Conservation (phyloP, 306 rosid species). For the Pachyrhizus erosus region DNA sequence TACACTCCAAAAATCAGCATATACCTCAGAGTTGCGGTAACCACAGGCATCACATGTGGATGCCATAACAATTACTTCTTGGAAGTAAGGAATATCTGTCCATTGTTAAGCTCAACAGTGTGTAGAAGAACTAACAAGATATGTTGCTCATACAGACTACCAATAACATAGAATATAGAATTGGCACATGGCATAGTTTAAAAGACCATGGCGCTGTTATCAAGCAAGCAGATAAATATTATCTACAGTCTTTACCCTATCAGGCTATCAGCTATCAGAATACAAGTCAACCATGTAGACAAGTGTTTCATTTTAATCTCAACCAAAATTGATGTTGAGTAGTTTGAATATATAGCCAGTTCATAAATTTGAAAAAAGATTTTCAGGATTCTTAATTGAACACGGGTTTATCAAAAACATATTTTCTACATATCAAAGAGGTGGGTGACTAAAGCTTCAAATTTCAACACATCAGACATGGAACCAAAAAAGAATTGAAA, state of each 20-base stretch:
- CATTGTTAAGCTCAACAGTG: slow-evolving; percentile 58
- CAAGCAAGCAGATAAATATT: slow-evolving; percentile 7
- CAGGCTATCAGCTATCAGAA: neutral
- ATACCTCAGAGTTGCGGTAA: slow-evolving; percentile 98
- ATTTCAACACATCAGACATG: slow-evolving; percentile 25
- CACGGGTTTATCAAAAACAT: neutral
- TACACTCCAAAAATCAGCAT: slow-evolving; percentile 30
- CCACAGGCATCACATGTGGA: slow-evolving; percentile 95
- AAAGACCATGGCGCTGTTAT: neutral
- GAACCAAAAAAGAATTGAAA: neutral
- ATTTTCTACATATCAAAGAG: neutral
- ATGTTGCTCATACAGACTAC: slow-evolving; percentile 27
- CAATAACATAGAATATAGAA: slow-evolving; percentile 3
- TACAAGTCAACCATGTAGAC: slow-evolving; percentile 19
- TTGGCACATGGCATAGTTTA: neutral
- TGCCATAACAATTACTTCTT: slow-evolving; percentile 97
- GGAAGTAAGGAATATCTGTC: slow-evolving; percentile 94
- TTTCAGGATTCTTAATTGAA: neutral
- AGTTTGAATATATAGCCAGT: neutral
- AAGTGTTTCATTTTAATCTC: neutral
- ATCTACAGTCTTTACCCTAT: neutral
- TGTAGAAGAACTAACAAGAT: slow-evolving; percentile 18
- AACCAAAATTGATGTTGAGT: neutral
- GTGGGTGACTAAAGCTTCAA: neutral
- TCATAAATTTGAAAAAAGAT: neutral